Evolutionary conservation across 805 yeast genomes (phyloP).

Genomic region (Blastobotrys parvus): DNA sequence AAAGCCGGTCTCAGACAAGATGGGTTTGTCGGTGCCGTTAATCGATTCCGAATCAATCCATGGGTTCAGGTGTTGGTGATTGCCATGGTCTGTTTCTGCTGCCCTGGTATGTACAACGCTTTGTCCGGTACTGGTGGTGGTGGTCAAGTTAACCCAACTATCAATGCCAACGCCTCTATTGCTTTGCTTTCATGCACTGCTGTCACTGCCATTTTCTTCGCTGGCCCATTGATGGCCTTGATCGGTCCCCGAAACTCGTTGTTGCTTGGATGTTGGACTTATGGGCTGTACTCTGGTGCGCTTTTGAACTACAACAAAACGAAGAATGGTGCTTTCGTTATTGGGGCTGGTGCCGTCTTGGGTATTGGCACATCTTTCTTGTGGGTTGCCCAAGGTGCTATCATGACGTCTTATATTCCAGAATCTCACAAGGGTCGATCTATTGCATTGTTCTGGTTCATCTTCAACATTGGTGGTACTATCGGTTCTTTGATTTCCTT

Average conservation of each 20-base stretch:
- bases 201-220: slow-evolving; percentile 22
- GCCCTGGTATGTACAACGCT: slow-evolving; percentile 28
- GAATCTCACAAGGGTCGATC: slow-evolving; percentile 45
- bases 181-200: slow-evolving; percentile 25
- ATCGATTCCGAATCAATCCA: slow-evolving; percentile 8
- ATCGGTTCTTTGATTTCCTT: slow-evolving; percentile 51
- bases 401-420: slow-evolving; percentile 47
- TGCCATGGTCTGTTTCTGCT: slow-evolving; percentile 26
- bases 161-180: slow-evolving; percentile 25
- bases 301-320: slow-evolving; percentile 41
- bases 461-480: slow-evolving; percentile 56
- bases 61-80: slow-evolving; percentile 24
- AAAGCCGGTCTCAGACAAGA: background rate
- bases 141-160: slow-evolving; percentile 25
- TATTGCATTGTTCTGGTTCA: slow-evolving; percentile 49
- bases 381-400: slow-evolving; percentile 54
- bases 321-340: slow-evolving; percentile 42
- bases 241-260: slow-evolving; percentile 28
- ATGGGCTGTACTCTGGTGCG: slow-evolving; percentile 45
- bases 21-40: slow-evolving; percentile 1
- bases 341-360: slow-evolving; percentile 49
- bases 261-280: slow-evolving; percentile 47
- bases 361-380: slow-evolving; percentile 47
- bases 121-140: slow-evolving; percentile 27
- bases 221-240: slow-evolving; percentile 24